Percentiles rank a stretch among this genome's conserved stretches.
Conservation (phyloP, 1,284 basidiomycete species). For the Phylloporus gajari region DNA sequence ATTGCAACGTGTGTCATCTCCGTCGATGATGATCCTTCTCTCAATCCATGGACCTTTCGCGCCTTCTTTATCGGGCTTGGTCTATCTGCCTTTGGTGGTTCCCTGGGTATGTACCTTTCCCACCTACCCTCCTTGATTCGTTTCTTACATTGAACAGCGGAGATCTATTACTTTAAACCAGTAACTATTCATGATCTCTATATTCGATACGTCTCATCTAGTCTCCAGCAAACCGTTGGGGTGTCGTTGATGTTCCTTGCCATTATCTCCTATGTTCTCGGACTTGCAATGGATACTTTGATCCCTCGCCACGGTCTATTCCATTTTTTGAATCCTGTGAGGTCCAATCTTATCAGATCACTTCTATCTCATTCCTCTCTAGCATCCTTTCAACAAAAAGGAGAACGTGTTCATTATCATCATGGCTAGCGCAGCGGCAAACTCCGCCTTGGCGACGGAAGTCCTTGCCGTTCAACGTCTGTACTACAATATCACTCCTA, state of each 20-base stretch:
- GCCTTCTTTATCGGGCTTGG: conserved; percentile 67
- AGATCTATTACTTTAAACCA: conserved; percentile 75
- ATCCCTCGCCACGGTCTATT: conserved; percentile 61
- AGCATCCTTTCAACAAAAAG: conserved; percentile 57
- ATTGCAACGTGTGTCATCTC: conserved; percentile 64
- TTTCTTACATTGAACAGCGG: conserved; percentile 39
- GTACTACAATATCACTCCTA: conserved; percentile 66
- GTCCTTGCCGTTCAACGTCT: conserved; percentile 71
- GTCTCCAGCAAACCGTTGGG: conserved; percentile 55
- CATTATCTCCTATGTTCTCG: conserved; percentile 53
- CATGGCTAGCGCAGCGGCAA: conserved; percentile 73
- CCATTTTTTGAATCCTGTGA: conserved; percentile 66
- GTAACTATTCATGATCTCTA: conserved; percentile 18
- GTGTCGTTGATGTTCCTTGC: conserved; percentile 66
- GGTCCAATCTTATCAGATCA: conserved; percentile 26
- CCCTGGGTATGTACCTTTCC: conserved; percentile 46
- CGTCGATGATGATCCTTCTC: conserved; percentile 63
- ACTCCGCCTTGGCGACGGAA: conserved; percentile 72
- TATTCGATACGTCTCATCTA: neutral
- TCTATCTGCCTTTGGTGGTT: conserved; percentile 69
- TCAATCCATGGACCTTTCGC: conserved; percentile 69
- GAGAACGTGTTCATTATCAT: conserved; percentile 74
- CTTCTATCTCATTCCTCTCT: conserved; percentile 18
- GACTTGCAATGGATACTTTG: conserved; percentile 53
- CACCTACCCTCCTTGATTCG: neutral